Evolutionary conservation across 2,329 filamentous ascomycete genomes (phyloP).

Genomic region (Alternaria ethzedia): DNA sequence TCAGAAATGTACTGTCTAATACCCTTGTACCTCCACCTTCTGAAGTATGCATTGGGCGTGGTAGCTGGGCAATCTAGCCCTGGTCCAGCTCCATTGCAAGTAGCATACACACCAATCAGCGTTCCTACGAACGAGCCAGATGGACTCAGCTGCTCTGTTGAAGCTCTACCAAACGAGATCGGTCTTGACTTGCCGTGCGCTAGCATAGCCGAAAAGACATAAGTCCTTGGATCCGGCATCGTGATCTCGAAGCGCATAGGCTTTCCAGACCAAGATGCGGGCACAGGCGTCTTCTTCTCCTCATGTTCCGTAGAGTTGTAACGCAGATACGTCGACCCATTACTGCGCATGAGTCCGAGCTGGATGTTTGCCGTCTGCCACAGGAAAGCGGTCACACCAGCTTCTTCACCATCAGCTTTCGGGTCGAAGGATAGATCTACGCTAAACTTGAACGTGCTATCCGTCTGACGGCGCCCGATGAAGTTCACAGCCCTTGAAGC

Average conservation of each 20-base stretch:
- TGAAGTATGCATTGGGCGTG: conserved; percentile 55
- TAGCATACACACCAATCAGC: conserved; percentile 60
- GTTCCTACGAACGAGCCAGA: conserved; percentile 47
- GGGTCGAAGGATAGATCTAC: conserved; percentile 53
- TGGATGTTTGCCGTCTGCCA: conserved; percentile 61
- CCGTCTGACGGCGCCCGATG: conserved; percentile 59
- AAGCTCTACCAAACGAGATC: conserved; percentile 9
- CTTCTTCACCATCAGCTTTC: conserved; percentile 51
- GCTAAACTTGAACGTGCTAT: conserved; percentile 60
- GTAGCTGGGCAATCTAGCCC: conserved; percentile 20
- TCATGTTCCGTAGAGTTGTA: conserved; percentile 49
- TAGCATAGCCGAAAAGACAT: neutral
- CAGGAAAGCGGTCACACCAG: conserved; percentile 60
- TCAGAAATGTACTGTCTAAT: conserved; percentile 2
- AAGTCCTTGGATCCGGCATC: conserved; percentile 3
- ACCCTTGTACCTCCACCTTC: conserved; percentile 54
- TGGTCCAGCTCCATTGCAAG: conserved; percentile 55
- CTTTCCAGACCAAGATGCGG: conserved; percentile 46
- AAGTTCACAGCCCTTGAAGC: conserved; percentile 58
- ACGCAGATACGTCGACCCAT: conserved; percentile 44
- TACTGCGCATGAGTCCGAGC: conserved; percentile 42
- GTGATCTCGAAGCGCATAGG: conserved; percentile 34
- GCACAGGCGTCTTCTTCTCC: conserved; percentile 48
- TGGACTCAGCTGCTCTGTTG: conserved; percentile 17
- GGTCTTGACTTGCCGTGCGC: neutral